Base-by-base conservation (phyloP, 768 basidiomycete species). In the Russula sp. region DNA sequence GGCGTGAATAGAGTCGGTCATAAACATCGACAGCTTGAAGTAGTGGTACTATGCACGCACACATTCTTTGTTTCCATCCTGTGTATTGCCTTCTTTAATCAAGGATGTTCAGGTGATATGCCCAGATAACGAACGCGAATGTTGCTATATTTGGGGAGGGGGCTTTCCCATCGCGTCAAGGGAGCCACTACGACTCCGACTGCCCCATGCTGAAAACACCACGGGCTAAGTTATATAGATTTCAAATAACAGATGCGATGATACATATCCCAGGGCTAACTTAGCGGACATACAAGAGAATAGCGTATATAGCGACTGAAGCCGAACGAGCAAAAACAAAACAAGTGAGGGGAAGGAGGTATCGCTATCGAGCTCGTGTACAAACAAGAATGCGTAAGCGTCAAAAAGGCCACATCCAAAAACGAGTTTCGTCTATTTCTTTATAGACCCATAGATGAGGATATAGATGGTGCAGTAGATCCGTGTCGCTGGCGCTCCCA, bases 401-500 rank as follows among this genome's bases (percentile, higher is more conserved):
- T 57, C 52, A 34, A 55, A 42, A 65, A 54, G 27, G 35, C 53
- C 42, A 44, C 55, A 59, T 49, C 34, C 31, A 39, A 37, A 37
- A 45, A 13, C 37, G 34, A 22, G 27, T 10, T 10, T 59, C 45
- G 31, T 16, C 4, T 2, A 27, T 18, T 27, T 31, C 50, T 37
- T 39, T 68, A 78, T 45, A 77, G 70, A 42, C 74, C 75, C 70
- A 82, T 74, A 35, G 74, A 75, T 52, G 79, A 79, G 20, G 76
- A 73, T 59, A 81, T 69, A n/a, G 83, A 84, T 54, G 78, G 74
- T 20, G 79, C 77, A 0, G 71, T 69, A 0, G 78, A 79, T 8
- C 72, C 73, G 42, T 79, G 78, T 22, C 76, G 74, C 66, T 85
- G 84, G 34, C 84, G 82, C 62, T 90, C 89, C 88, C 91, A 98